Conservation (phyloP, 805 yeast genomes). For the Candida railenensis region DNA sequence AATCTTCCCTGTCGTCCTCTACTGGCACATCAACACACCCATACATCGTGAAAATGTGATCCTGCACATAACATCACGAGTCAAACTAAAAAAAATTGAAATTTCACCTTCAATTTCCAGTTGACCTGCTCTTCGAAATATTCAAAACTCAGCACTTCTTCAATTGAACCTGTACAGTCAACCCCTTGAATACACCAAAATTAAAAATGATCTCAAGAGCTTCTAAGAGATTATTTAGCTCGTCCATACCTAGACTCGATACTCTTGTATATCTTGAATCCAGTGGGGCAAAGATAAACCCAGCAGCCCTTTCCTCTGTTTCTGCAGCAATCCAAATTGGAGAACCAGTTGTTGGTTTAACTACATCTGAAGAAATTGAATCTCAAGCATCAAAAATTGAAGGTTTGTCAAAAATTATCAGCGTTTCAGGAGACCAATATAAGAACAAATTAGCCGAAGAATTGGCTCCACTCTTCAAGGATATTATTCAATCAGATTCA, state of each 20-base stretch:
- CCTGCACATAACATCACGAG: neutral
- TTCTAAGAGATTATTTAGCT: constrained; percentile 48
- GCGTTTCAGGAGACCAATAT: constrained; percentile 57
- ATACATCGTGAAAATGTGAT: too few species aligned
- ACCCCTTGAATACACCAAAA: neutral
- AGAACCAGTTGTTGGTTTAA: constrained; percentile 75
- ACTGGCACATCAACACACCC: neutral
- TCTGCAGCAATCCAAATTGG: constrained; percentile 78
- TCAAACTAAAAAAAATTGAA: neutral
- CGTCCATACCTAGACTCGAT: constrained; percentile 20
- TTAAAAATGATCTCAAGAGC: constrained; percentile 5
- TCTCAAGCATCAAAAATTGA: constrained; percentile 48
- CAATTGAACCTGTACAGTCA: neutral
- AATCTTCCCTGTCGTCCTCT: neutral
- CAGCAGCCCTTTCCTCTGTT: constrained; percentile 70
- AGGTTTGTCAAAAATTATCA: constrained; percentile 54
- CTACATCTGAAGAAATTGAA: constrained; percentile 66
- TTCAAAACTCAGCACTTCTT: too few species aligned
- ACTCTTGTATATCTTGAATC: constrained; percentile 80
- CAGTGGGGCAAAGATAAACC: constrained; percentile 51
- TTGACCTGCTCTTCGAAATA: too few species aligned
- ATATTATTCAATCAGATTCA: constrained; percentile 38
- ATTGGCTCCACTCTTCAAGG: constrained; percentile 63
- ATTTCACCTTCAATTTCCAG: too few species aligned
- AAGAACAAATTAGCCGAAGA: constrained; percentile 79